Evolutionary conservation across 306 rosid genomes (phyloP).

Genomic region (Hylodesmum podocarpum): DNA sequence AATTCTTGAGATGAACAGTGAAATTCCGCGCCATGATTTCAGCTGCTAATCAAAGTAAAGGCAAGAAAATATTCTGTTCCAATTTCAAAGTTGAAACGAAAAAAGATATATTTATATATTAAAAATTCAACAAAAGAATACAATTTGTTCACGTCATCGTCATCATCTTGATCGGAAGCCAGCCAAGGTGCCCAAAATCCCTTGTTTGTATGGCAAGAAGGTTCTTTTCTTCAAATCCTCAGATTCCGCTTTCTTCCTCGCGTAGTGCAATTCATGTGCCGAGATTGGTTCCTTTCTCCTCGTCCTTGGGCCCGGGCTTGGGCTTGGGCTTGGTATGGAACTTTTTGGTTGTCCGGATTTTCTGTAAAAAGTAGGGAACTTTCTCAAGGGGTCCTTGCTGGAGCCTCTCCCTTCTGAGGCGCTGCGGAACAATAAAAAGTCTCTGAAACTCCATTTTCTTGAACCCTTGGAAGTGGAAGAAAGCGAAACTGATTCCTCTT

Average conservation of each 20-base stretch:
- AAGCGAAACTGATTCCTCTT: constrained; percentile 19
- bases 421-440: constrained; percentile 78
- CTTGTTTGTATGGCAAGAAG: constrained; percentile 86
- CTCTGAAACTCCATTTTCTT: constrained; percentile 76
- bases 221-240: constrained; percentile 85
- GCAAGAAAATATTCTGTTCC: neutral
- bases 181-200: constrained; percentile 72
- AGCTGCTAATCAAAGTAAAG: neutral
- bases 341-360: constrained; percentile 44
- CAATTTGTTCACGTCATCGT: neutral
- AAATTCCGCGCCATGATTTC: neutral
- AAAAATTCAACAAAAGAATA: constrained; percentile 34
- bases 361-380: constrained; percentile 40
- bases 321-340: constrained; percentile 31
- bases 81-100: neutral
- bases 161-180: constrained; percentile 51
- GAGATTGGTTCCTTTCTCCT: constrained; percentile 55
- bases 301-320: neutral
- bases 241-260: constrained; percentile 63
- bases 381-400: constrained; percentile 60
- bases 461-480: constrained; percentile 43
- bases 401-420: constrained; percentile 87
- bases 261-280: constrained; percentile 73
- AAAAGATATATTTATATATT: neutral
- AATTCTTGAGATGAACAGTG: neutral